Evolutionary conservation across 805 yeast species (phyloP), one percentile per base, ranked within the genome.

Genomic region (Yarrowia yakushimensis): DNA sequence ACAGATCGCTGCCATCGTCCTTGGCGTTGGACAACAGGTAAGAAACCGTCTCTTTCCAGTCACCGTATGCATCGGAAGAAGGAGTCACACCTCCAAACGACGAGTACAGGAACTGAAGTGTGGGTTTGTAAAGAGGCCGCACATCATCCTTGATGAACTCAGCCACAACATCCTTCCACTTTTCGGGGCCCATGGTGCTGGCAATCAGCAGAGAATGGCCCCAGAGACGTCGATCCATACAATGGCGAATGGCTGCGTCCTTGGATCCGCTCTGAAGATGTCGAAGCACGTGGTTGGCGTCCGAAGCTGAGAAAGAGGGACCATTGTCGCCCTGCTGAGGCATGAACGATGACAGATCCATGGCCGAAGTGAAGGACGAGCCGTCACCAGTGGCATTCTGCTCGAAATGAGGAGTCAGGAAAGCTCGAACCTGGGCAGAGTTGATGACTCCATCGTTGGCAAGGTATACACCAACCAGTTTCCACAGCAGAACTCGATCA

Each of bases 161-260:
- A 11, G 84, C 78, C 6, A 86, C 85, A 2, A 86, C 81, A 33
- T 75, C 74, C 5, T 82, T 73, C 82, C 88, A 86, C 37, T 78
- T 77, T 3, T 83, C 85, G 20, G 82, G 81, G 2, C 94, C 87
- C 27, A 84, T 75, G 17, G 89, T 72, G 64, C 85, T 81, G 0
- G 96, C 85, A 55, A 92, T 76, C 30, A 90, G 71, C 62, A 93
- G 73, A 0, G 97, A 87, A 72, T 91, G 77, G 0, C 93, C 85
- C 87, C 89, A 92, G 66, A 89, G 88, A 10, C 83, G 81, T 60
- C 82, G 81, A 1, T 80, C 77, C 18, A 91, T 71, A 0, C 94
- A 85, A 62, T 78, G 75, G 23, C 80, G 77, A 52, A 91, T 73
- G 0, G 97, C 97, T 5, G 78, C 81, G 13, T 81, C 83, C 23